phyloP scores from a whole-genome alignment of 2,329 filamentous ascomycete genomes.

The Emergomyces africanus region DNA sequence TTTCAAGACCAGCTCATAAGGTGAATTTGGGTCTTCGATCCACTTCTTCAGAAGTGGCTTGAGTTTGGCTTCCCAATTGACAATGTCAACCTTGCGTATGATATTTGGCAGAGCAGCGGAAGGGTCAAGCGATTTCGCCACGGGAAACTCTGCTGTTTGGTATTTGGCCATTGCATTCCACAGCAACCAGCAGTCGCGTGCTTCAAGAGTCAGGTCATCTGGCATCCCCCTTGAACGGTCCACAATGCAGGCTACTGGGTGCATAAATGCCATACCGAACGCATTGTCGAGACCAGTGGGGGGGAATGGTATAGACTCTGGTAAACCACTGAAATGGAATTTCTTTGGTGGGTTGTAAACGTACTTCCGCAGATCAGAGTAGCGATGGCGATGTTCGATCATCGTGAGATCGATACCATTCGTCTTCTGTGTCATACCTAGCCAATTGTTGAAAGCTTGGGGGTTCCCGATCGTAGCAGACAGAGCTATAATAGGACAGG shows the following conservation, averaged over 20 bases:
- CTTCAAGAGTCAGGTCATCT: constrained; percentile 55
- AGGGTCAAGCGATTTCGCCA: constrained; percentile 41
- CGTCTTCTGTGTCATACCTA: constrained; percentile 48
- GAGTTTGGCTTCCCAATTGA: constrained; percentile 50
- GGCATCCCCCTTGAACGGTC: constrained; percentile 52
- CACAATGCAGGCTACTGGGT: constrained; percentile 52
- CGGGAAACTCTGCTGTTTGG: constrained; percentile 38
- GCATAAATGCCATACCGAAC: constrained; percentile 46
- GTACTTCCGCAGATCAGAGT: constrained; percentile 69
- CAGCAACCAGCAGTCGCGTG: constrained; percentile 54
- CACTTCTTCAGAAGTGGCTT: constrained; percentile 48
- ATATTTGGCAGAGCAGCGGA: constrained; percentile 37
- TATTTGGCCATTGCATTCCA: constrained; percentile 52
- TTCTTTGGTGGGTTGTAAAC: constrained; percentile 42
- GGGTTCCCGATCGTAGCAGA: constrained; percentile 72
- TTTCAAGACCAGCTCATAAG: constrained; percentile 39
- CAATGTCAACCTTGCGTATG: constrained; percentile 52
- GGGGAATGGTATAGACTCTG: constrained; percentile 20
- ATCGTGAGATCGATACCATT: constrained; percentile 53
- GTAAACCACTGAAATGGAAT: constrained; percentile 43
- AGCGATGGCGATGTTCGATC: constrained; percentile 55
- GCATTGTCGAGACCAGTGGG: constrained; percentile 37
- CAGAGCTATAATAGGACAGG: constrained; percentile 65
- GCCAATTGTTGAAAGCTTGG: constrained; percentile 55
- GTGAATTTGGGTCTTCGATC: constrained; percentile 44